Conservation (phyloP, 1,284 basidiomycete species). For the Sporisorium exsertum region DNA sequence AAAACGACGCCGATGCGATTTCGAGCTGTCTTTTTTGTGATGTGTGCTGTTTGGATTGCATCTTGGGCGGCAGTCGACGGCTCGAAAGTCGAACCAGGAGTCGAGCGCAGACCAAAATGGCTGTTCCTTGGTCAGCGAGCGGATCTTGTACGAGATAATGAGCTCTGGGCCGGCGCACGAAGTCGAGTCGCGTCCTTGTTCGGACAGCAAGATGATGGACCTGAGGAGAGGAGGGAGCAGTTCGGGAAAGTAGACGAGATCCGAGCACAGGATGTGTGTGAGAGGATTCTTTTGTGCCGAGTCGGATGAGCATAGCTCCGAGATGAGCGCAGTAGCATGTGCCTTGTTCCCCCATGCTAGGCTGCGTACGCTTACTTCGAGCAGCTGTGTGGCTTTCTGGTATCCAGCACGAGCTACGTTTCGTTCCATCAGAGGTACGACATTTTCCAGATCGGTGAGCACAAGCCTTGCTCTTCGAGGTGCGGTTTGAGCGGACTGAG, state of each 20-base stretch:
- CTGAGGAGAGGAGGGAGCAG: conserved; percentile 63
- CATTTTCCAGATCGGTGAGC: conserved; percentile 65
- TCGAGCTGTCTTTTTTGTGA: not conserved
- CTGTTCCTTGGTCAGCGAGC: conserved; percentile 80
- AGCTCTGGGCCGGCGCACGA: conserved; percentile 44
- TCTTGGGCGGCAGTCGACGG: conserved; percentile 71
- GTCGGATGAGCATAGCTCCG: conserved; percentile 5
- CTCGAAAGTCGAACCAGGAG: conserved; percentile 80
- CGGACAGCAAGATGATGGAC: conserved; percentile 58
- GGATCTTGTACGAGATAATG: conserved; percentile 75
- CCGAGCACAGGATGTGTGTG: conserved; percentile 65
- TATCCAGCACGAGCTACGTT: conserved; percentile 48
- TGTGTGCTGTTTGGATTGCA: not conserved
- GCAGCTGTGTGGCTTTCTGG: conserved; percentile 6
- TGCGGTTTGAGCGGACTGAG: not conserved
- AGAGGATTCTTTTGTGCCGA: conserved; percentile 14
- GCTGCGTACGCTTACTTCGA: conserved; percentile 40
- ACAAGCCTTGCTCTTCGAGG: conserved; percentile 29
- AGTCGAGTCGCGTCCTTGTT: not conserved
- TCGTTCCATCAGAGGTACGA: conserved; percentile 60
- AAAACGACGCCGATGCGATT: conserved; percentile 34
- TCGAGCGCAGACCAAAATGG: conserved; percentile 85
- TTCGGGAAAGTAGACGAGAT: conserved; percentile 68
- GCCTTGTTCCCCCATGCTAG: conserved; percentile 61
- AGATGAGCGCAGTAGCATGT: conserved; percentile 32